Evolutionary conservation across 768 basidiomycete species (phyloP), one percentile per base, ranked within the genome.

Genomic region (Boletus rubroflammeus): DNA sequence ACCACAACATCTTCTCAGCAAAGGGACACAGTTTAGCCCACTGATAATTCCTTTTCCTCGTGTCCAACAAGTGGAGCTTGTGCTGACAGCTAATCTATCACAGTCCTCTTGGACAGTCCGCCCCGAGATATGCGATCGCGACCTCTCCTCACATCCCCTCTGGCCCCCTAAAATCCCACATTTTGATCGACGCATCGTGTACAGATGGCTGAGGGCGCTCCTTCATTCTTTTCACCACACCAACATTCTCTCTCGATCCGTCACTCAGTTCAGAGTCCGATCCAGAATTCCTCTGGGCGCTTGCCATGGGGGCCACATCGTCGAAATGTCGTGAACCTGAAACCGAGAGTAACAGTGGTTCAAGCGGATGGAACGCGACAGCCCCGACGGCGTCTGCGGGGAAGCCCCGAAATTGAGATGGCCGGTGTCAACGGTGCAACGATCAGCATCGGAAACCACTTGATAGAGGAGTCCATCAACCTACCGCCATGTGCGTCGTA

Each of bases 301-400:
- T 21, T 5, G 14, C 34, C 10, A 23, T 21, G 17, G 19, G 8
- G 5, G 5, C 40, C 0, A 25, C 31, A 2, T 50, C 51, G 15
- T 74, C 69, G 62, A 89, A 89, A 67, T 88, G 82, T n/a, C 92
- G 73, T 6, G 93, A 92, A 2, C 93, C 93, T 0, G 90, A 86
- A 1, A 78, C 78, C 0, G 89, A 85, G 19, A 90, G 65, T 3
- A 93, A 60, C 3, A 74, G 47, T 0, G 90, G 73, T 10, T 74
- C 72, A 26, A 78, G 68, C 0, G 91, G 90, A 59, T 93, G 86
- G 61, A 94, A 89, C 1, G 80, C 70, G 1, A 88, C 83, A 1
- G 85, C 84, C 1, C 89, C 85, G 8, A 93, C 70, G 3, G 86
- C 79, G 66, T 93, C 92, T 93, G 47, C 5, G 15, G 15, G 15